These are phyloP conservation scores for Amaranthus tricolor DNA, from an alignment of 179 eudicot genomes.

Conservation along the genomic window DNA sequence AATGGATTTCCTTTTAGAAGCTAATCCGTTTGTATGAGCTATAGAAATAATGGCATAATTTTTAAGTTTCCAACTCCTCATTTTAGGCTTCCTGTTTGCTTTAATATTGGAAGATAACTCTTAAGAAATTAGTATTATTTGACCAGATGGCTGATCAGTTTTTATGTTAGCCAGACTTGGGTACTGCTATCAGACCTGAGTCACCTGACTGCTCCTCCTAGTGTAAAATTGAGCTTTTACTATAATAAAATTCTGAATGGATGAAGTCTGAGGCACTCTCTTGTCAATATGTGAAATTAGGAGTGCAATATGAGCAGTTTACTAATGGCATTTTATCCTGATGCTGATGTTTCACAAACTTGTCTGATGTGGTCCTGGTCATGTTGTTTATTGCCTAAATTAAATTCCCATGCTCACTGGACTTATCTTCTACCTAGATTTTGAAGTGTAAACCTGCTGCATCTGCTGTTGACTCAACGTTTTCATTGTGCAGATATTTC, in stretches of 20 bases:
- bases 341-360: not conserved
- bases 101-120: not conserved
- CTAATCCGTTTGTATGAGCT: not conserved
- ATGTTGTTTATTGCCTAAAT: not conserved
- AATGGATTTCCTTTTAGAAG: not conserved
- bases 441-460: not conserved
- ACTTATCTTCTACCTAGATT: not conserved
- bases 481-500: slow-evolving; percentile 62
- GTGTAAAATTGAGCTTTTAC: too few species aligned
- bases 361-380: not conserved
- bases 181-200: not conserved
- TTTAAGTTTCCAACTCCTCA: not conserved
- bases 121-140: not conserved
- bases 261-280: not conserved
- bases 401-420: not conserved
- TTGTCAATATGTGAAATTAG: not conserved
- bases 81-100: not conserved
- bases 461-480: slow-evolving; percentile 6
- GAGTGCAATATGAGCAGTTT: not conserved
- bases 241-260: too few species aligned
- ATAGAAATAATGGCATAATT: not conserved
- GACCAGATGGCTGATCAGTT: not conserved
- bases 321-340: not conserved
- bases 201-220: too few species aligned
- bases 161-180: not conserved